Percentiles rank a stretch among this genome's conserved stretches.
These are phyloP conservation scores for Rosa rugosa DNA, from an alignment of 306 rosid species.

Conservation along the genomic window DNA sequence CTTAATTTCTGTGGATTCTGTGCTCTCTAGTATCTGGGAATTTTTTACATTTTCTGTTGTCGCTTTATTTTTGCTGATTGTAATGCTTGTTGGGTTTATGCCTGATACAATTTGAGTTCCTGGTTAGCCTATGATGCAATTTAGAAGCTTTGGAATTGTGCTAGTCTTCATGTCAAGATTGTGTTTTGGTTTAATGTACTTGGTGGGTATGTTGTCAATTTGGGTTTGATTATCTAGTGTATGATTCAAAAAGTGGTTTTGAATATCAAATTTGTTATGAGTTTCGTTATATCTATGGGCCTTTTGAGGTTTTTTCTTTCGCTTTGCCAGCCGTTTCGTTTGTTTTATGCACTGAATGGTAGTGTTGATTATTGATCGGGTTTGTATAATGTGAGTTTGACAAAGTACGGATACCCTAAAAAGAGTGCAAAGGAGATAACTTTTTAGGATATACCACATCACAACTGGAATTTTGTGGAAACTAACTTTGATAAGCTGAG, in stretches of 20 bases:
- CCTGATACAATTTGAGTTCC: background rate
- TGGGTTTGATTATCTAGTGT: background rate
- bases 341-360: background rate
- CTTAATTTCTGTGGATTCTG: background rate
- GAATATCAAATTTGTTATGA: background rate
- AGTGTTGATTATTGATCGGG: background rate
- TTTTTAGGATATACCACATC: background rate
- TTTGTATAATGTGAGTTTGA: background rate
- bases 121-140: background rate
- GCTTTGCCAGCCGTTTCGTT: background rate
- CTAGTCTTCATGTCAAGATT: background rate
- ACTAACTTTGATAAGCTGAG: background rate
- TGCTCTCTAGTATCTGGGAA: constrained; percentile 2
- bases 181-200: background rate
- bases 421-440: background rate
- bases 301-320: background rate
- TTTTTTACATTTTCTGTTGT: background rate
- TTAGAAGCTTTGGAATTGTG: background rate
- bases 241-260: background rate
- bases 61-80: background rate
- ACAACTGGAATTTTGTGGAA: background rate
- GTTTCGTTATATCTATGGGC: background rate
- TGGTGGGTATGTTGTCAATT: background rate
- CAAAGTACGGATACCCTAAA: background rate
- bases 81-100: background rate